Base-by-base conservation (phyloP, 2,329 filamentous ascomycete species). In the Fusarium cyanostomum region DNA sequence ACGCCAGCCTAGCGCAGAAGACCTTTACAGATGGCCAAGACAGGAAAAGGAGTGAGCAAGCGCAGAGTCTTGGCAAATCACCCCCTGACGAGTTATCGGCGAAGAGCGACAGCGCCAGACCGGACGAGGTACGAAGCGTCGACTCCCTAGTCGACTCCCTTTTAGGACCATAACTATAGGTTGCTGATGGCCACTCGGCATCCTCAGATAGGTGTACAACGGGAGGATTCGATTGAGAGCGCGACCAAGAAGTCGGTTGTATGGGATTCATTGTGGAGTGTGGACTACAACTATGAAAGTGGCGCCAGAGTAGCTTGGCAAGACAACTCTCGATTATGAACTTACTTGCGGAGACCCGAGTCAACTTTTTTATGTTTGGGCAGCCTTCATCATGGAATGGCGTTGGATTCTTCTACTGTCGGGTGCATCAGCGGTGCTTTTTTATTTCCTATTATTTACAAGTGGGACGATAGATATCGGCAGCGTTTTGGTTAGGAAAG, bases 201-300 rank as follows among this genome's bases (percentile, higher is more conserved):
- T 74, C 59, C 64, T 52, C 72, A 67, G 48, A 70, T 34, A 28
- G 49, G 15, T 24, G 67, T 78, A 31, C 75, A 76, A 18, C 78
- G 79, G 59, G 78, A 84, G 63, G 72, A 78, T 50, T 75, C 67
- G 64, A 50, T 55, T 10, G 73, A 79, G 51, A 80, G 78, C 57
- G 72, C 79, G 21, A 75, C 72, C n/a, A 84, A 80, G 73, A 83
- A 75, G 67, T 86, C 83, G 26, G 77, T 87, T 5, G 80, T 88
- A 9, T 89, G 86, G 85, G 86, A 88, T 64, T 81, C 84, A 11
- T 74, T 89, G 13, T 89, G 86, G 86, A 86, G 80, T 61, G 71
- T 88, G 24, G 86, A 89, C 67, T 79, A 87, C 41, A 86, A 78
- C 61, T 82, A 84, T 45, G 84, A 84, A 64, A 82, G 79, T 37